Evolutionary conservation across 305 asterid species (phyloP).

Genomic region (Solanum aculeatissimum): DNA sequence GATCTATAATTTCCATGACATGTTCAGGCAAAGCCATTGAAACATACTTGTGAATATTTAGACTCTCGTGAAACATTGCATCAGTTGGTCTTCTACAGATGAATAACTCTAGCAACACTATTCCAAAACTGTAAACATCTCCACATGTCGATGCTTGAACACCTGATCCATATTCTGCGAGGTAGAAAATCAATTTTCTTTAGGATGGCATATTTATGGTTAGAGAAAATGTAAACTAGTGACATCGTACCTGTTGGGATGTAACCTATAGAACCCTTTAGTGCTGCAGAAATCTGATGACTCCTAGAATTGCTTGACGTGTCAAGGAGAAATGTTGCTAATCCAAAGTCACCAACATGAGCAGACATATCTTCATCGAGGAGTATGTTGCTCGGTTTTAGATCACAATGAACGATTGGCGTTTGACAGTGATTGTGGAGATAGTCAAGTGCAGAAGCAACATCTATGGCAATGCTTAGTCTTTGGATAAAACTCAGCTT

Average conservation of each 20-base stretch:
- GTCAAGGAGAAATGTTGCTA: conserved; percentile 20
- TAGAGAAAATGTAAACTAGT: not conserved
- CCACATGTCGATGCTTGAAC: conserved; percentile 13
- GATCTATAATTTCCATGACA: conserved; percentile 12
- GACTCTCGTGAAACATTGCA: conserved; percentile 10
- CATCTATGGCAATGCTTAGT: conserved; percentile 28
- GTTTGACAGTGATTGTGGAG: conserved; percentile 19
- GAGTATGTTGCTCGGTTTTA: conserved; percentile 36
- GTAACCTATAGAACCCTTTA: conserved; percentile 36
- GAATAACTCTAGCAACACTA: conserved; percentile 28
- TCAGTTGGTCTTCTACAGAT: conserved; percentile 32
- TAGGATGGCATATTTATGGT: not conserved
- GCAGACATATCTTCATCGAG: conserved; percentile 29
- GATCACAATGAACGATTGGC: conserved; percentile 27
- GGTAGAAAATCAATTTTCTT: not conserved
- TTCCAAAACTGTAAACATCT: conserved; percentile 34
- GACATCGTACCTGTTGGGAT: conserved; percentile 28
- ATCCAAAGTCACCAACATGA: conserved; percentile 32
- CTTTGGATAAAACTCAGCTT: conserved; percentile 13
- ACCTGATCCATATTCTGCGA: conserved; percentile 29
- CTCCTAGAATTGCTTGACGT: not conserved
- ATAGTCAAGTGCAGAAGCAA: conserved; percentile 35
- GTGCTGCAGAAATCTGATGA: conserved; percentile 7
- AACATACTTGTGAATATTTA: conserved; percentile 23
- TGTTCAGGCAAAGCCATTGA: conserved; percentile 19